Evolutionary conservation across 2,329 filamentous ascomycete species (phyloP).

Genomic region (Didymosphaeria variabile): DNA sequence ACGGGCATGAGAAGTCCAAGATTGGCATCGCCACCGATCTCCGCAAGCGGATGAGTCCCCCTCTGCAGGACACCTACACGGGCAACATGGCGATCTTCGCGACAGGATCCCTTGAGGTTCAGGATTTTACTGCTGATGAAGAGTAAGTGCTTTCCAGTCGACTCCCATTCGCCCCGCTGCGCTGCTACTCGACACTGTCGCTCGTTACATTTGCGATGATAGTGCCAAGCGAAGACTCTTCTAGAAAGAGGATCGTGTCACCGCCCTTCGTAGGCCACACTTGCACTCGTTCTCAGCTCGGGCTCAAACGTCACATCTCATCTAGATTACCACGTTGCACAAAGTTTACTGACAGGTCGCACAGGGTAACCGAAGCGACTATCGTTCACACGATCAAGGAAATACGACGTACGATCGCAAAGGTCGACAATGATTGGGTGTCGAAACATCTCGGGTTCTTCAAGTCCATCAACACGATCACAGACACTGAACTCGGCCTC

Average conservation of each 20-base stretch:
- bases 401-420: slow-evolving; percentile 38
- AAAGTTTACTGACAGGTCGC: slow-evolving; percentile 11
- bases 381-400: slow-evolving; percentile 38
- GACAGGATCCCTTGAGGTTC: slow-evolving; percentile 36
- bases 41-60: slow-evolving; percentile 38
- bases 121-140: slow-evolving; percentile 36
- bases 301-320: not conserved
- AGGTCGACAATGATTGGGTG: slow-evolving; percentile 45
- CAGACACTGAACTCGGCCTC: slow-evolving; percentile 42
- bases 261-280: not conserved
- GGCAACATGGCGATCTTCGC: slow-evolving; percentile 47
- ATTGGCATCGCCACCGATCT: slow-evolving; percentile 43
- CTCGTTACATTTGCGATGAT: slow-evolving; percentile 14
- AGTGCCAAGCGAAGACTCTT: not conserved
- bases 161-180: not conserved
- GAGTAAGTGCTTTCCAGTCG: slow-evolving; percentile 32
- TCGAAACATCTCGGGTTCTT: slow-evolving; percentile 41
- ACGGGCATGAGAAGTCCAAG: slow-evolving; percentile 33
- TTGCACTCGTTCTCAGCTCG: not conserved
- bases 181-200: slow-evolving; percentile 1
- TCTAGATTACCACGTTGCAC: slow-evolving; percentile 15
- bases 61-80: slow-evolving; percentile 36
- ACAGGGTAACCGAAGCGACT: slow-evolving; percentile 42
- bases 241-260: not conserved
- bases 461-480: slow-evolving; percentile 38